Percentiles rank a stretch among this genome's conserved stretches.
These are phyloP conservation scores for Chrysoporthe deuterocubensis DNA, from an alignment of 2,329 filamentous ascomycete genomes.

Conservation along the genomic window DNA sequence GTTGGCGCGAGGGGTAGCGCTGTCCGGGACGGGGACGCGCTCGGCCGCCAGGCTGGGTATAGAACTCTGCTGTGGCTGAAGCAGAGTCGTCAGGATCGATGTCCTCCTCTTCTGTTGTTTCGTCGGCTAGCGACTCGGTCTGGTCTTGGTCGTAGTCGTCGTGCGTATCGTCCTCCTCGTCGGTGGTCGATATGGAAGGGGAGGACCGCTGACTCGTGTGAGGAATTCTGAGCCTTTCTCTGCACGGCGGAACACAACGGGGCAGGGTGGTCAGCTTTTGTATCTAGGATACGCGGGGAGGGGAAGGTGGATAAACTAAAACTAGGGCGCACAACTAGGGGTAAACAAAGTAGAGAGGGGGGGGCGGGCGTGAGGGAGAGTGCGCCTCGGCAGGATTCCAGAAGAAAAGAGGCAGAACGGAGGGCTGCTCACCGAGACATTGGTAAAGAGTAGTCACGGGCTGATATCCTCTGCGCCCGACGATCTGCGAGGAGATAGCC, in stretches of 20 bases:
- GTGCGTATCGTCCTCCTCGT: slow-evolving; percentile 47
- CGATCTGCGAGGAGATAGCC: slow-evolving; percentile 48
- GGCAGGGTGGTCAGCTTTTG: slow-evolving; percentile 16
- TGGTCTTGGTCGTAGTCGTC: slow-evolving; percentile 39
- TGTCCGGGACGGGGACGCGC: slow-evolving; percentile 40
- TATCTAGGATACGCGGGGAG: neutral
- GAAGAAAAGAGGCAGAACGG: neutral
- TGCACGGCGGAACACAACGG: slow-evolving; percentile 4
- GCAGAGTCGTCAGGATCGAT: slow-evolving; percentile 64
- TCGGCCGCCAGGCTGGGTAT: slow-evolving; percentile 30
- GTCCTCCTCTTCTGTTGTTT: slow-evolving; percentile 34
- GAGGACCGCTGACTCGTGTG: slow-evolving; percentile 38
- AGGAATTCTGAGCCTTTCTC: slow-evolving; percentile 27
- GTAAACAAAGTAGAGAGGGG: neutral
- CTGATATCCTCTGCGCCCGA: slow-evolving; percentile 48
- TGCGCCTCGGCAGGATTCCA: neutral
- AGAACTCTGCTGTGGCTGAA: slow-evolving; percentile 47
- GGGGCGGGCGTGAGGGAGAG: neutral
- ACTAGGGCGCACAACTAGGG: slow-evolving; percentile 5
- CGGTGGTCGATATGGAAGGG: slow-evolving; percentile 40
- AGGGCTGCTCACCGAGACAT: slow-evolving; percentile 36
- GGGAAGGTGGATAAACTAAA: neutral
- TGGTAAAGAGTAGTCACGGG: slow-evolving; percentile 34
- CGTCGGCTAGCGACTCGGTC: slow-evolving; percentile 36
- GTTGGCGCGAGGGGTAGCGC: slow-evolving; percentile 44